These are phyloP conservation scores for Heterobasidion irregulare DNA, from an alignment of 1,284 basidiomycete species.

Conservation along the genomic window DNA sequence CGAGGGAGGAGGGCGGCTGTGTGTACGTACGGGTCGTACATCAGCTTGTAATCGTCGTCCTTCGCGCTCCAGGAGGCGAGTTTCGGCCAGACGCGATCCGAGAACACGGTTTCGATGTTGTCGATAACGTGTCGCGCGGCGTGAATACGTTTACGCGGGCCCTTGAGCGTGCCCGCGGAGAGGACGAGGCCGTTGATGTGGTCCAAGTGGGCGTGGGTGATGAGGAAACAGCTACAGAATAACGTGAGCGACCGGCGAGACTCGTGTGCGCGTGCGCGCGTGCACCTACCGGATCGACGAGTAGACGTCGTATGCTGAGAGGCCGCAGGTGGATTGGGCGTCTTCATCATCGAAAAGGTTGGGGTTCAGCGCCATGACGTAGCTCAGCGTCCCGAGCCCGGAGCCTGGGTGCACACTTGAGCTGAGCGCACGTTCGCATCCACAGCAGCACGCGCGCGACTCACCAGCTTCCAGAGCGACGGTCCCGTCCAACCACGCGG, in stretches of 20 bases:
- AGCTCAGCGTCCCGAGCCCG: slow-evolving; percentile 56
- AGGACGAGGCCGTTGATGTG: slow-evolving; percentile 72
- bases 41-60: slow-evolving; percentile 43
- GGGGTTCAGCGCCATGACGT: slow-evolving; percentile 43
- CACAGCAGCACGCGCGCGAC: slow-evolving; percentile 10
- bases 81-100: slow-evolving; percentile 75
- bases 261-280: not conserved
- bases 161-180: slow-evolving; percentile 63
- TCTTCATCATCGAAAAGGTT: slow-evolving; percentile 34
- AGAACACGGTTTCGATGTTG: slow-evolving; percentile 68
- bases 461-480: slow-evolving; percentile 68
- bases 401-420: slow-evolving; percentile 37
- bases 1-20: not conserved
- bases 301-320: slow-evolving; percentile 44
- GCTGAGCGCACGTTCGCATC: not conserved
- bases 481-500: slow-evolving; percentile 60
- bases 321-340: not conserved
- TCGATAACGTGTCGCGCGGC: slow-evolving; percentile 55
- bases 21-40: slow-evolving; percentile 48
- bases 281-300: slow-evolving; percentile 44
- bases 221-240: slow-evolving; percentile 51
- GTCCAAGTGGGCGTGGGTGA: slow-evolving; percentile 80
- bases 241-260: not conserved
- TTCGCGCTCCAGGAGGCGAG: slow-evolving; percentile 67
- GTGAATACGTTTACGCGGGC: slow-evolving; percentile 55